Conservation (phyloP, 2,329 filamentous ascomycete species). For the Grosmannia penicillata region DNA sequence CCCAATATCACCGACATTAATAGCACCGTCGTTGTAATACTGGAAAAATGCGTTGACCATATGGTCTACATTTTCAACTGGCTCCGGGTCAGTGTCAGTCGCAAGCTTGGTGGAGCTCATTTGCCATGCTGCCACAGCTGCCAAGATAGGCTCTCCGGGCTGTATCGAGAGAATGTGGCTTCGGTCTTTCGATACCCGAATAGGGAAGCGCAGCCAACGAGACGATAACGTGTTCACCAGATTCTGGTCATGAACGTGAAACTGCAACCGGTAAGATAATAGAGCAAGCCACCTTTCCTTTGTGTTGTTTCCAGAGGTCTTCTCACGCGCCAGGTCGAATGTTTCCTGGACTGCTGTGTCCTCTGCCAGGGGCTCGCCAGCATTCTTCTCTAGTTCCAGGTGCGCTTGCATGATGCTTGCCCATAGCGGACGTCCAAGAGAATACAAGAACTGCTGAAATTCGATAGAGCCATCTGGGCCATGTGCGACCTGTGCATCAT, state of each 20-base stretch:
- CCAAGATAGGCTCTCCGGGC: slow-evolving; percentile 1
- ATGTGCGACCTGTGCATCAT: background rate
- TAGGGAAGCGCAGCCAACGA: slow-evolving; percentile 1
- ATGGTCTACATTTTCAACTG: background rate
- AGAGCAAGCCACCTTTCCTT: background rate
- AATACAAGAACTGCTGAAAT: background rate
- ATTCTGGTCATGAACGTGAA: background rate
- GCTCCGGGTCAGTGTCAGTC: background rate
- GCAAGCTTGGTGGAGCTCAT: background rate
- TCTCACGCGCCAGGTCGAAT: background rate
- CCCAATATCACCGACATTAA: slow-evolving; percentile 1
- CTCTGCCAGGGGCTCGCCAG: background rate
- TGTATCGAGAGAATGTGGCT: background rate
- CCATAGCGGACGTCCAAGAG: background rate
- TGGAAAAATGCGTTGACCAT: background rate
- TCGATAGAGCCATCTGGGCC: background rate
- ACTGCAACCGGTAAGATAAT: background rate
- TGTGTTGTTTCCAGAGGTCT: background rate
- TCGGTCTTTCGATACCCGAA: background rate
- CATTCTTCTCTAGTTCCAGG: background rate
- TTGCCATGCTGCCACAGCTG: background rate
- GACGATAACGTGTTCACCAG: background rate
- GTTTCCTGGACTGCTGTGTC: background rate
- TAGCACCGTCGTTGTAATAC: slow-evolving; percentile 1
- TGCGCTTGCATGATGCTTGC: background rate